Base-by-base conservation (phyloP, 768 basidiomycete species). In the Punctularia strigosozonata region DNA sequence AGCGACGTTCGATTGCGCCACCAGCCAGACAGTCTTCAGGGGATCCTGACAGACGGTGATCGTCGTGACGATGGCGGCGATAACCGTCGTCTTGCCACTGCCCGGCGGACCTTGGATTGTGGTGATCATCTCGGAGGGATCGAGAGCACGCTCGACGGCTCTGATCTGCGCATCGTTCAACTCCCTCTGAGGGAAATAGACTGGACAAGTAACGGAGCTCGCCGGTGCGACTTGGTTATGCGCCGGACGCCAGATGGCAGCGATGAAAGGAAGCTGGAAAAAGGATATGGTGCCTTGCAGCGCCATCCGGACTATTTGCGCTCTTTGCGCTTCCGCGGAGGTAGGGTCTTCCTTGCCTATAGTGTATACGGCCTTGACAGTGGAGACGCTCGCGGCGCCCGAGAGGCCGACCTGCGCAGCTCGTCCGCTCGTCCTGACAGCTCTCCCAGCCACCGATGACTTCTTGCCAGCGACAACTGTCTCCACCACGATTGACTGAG, bases 1-100 rank as follows among this genome's bases (percentile, higher is more conserved):
- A 0, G 65, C 69, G 24, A 71, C 65, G 30, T 71, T 72, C 1
- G 68, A 69, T 20, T 71, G 70, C 0, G 69, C 67, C 21, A 62
- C 51, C 21, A 71, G 44, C 61, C 64, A 71, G 7, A 66, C 48
- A 6, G 46, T 37, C 20, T 32, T 48, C 5, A 44, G 38, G 6
- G 18, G 15, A 13, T 44, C 44, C 14, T 30, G 39, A 2, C 37
- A 35, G 34, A 2, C 33, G 12, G 35, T 23, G 22, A 38, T 24
- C 4, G 33, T 36, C 24, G 19, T 36, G 17, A 45, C 44, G 43
- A 41, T 43, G 12, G 40, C 49, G 5, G 47, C 43, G 25, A 54
- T 54, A 24, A 49, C 46, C 6, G 38, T 42, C 1, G 51, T 51
- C 38, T 56, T 53, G 1, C 48, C 48, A 14, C 50, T 43, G n/a